Percentiles rank a stretch among this genome's conserved stretches.
Evolutionary conservation across 2,329 filamentous ascomycete genomes (phyloP).

Genomic region (Waltergamsia citrina): DNA sequence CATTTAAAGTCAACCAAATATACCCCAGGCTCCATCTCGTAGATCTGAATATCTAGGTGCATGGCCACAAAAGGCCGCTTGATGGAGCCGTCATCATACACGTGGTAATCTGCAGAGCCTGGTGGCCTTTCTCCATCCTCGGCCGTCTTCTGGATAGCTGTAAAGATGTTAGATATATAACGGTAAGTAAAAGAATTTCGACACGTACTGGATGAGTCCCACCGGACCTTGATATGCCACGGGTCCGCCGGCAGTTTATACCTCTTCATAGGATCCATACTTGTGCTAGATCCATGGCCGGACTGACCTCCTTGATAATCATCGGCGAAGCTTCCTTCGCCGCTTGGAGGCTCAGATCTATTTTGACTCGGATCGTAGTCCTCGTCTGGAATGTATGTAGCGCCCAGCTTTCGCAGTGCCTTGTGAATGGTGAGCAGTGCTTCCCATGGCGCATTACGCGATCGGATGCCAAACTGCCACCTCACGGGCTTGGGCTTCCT

Average conservation of each 20-base stretch:
- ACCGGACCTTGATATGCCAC: conserved; percentile 88
- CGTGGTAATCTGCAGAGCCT: conserved; percentile 23
- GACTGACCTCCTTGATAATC: conserved; percentile 24
- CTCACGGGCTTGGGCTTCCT: conserved; percentile 75
- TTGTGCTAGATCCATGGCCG: conserved; percentile 23
- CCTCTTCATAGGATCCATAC: conserved; percentile 45
- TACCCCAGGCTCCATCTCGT: conserved; percentile 84
- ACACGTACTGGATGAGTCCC: conserved; percentile 49
- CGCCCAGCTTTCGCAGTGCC: conserved; percentile 77
- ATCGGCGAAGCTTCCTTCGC: conserved; percentile 30
- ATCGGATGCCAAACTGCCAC: conserved; percentile 97
- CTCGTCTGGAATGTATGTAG: conserved; percentile 71
- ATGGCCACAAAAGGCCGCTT: conserved; percentile 67
- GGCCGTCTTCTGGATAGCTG: neutral
- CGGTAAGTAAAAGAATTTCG: no score
- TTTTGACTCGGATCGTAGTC: conserved; percentile 40
- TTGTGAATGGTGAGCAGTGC: conserved; percentile 94
- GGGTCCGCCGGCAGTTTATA: conserved; percentile 89
- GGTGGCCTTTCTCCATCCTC: neutral
- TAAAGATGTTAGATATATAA: no score
- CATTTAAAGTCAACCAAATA: conserved; percentile 99
- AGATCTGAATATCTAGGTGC: conserved; percentile 92
- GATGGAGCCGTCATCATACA: conserved; percentile 25
- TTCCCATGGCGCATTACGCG: conserved; percentile 87
- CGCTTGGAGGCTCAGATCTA: conserved; percentile 23